phyloP scores from a whole-genome alignment of 306 rosid genomes.

The Cucumis cinereus region DNA sequence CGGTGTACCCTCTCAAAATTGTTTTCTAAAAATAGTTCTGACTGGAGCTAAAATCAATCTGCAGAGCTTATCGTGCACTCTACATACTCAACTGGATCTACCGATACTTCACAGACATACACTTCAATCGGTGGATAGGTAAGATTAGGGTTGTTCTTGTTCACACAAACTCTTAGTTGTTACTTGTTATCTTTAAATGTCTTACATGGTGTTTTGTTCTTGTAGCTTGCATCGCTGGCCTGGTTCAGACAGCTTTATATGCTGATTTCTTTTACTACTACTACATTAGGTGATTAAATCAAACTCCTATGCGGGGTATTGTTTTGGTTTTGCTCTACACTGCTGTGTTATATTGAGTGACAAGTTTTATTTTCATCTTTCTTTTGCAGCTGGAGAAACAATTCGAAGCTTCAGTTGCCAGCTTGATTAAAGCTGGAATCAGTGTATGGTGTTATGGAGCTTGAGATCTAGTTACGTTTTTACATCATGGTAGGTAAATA shows the following conservation, averaged over 20 bases:
- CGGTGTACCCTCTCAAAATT: neutral
- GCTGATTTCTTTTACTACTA: constrained; percentile 98
- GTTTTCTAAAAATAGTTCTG: neutral
- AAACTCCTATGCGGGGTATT: neutral
- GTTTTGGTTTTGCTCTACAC: neutral
- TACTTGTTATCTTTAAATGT: neutral
- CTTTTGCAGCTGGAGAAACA: constrained; percentile 88
- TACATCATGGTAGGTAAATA: constrained; percentile 9
- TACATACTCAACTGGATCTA: constrained; percentile 97
- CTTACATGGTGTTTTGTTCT: constrained; percentile 1
- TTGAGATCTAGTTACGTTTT: constrained; percentile 9
- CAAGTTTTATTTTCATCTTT: neutral
- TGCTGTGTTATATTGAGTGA: neutral
- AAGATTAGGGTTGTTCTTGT: neutral
- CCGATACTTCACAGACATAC: constrained; percentile 72
- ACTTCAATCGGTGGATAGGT: constrained; percentile 77
- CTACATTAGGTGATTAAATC: constrained; percentile 49
- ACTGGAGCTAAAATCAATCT: constrained; percentile 11
- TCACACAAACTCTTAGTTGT: neutral
- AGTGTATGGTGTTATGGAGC: constrained; percentile 16
- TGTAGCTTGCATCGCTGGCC: constrained; percentile 71
- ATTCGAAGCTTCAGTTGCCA: constrained; percentile 75
- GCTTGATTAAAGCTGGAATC: constrained; percentile 35
- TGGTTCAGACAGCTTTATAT: constrained; percentile 86
- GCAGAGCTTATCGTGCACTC: constrained; percentile 89